phyloP scores from a whole-genome alignment of 2,329 filamentous ascomycete genomes.

The Verticillium tricorpus region DNA sequence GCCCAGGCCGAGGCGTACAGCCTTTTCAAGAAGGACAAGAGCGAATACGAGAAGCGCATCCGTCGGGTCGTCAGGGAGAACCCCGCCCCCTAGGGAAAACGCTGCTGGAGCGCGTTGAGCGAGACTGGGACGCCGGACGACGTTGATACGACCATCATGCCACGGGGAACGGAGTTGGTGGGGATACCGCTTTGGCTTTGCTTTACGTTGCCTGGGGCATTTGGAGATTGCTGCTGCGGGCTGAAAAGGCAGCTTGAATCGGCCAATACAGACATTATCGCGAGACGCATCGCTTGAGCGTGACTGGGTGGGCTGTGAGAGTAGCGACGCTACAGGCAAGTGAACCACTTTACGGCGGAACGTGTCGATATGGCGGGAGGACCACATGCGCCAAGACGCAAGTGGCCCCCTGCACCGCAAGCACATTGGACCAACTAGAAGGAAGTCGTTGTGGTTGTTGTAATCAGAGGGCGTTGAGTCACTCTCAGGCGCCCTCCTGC shows the following conservation, averaged over 20 bases:
- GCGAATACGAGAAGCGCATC: slow-evolving; percentile 85
- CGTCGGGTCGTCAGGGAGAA: slow-evolving; percentile 86
- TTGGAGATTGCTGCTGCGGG: background rate
- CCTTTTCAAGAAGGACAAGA: slow-evolving; percentile 84
- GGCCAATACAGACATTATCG: background rate
- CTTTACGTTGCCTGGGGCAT: background rate
- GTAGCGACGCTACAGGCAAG: background rate
- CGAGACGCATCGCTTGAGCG: background rate
- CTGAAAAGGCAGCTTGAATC: background rate
- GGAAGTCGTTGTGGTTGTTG: background rate
- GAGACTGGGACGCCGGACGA: background rate
- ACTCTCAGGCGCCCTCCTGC: background rate
- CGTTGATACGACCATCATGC: slow-evolving; percentile 1
- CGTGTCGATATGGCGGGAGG: background rate
- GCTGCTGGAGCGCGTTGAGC: slow-evolving; percentile 13
- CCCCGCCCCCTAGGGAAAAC: slow-evolving; percentile 52
- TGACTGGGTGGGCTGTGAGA: background rate
- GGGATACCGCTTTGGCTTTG: background rate
- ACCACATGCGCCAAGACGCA: background rate
- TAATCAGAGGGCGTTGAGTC: background rate
- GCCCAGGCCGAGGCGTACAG: slow-evolving; percentile 98
- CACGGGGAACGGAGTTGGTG: background rate
- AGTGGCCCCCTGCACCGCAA: background rate
- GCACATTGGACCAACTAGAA: background rate
- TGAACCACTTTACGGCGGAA: background rate